Evolutionary conservation across 169 alveolate genomes (phyloP).

Genomic region (Plasmodium gallinaceum): DNA sequence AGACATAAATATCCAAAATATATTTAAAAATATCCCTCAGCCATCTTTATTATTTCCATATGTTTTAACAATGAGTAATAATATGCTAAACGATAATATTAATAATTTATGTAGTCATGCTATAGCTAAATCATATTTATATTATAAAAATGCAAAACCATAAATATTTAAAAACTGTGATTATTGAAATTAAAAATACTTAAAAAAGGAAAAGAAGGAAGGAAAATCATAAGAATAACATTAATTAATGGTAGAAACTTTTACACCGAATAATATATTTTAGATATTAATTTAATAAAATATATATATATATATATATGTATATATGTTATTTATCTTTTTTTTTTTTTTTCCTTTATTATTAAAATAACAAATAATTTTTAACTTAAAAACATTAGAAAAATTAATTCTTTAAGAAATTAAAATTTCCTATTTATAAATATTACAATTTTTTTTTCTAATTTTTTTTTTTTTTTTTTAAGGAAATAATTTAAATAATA

Average conservation of each 20-base stretch:
- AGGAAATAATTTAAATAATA: too few relatives aligned
- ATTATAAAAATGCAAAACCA: conserved; percentile 67
- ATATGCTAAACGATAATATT: conserved; percentile 52
- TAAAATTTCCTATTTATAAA: too few relatives aligned
- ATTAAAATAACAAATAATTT: background rate
- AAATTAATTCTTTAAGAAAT: background rate
- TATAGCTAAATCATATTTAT: conserved; percentile 65
- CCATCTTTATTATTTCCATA: conserved; percentile 63
- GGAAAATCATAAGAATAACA: background rate
- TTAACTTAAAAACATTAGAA: background rate
- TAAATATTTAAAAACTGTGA: background rate
- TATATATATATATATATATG: background rate
- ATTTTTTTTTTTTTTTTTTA: too few relatives aligned
- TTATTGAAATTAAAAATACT: too few relatives aligned
- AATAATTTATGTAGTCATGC: conserved; percentile 76
- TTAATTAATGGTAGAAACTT: background rate
- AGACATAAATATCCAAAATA: conserved; percentile 45
- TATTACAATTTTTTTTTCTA: too few relatives aligned
- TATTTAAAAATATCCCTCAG: conserved; percentile 67
- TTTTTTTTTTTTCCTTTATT: background rate
- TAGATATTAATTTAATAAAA: background rate
- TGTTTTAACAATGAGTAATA: conserved; percentile 74
- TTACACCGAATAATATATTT: too few relatives aligned
- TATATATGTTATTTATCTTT: background rate
- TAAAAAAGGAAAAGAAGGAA: too few relatives aligned